Evolutionary conservation across 768 basidiomycete genomes (phyloP).

Genomic region (Coprinellus micaceus): DNA sequence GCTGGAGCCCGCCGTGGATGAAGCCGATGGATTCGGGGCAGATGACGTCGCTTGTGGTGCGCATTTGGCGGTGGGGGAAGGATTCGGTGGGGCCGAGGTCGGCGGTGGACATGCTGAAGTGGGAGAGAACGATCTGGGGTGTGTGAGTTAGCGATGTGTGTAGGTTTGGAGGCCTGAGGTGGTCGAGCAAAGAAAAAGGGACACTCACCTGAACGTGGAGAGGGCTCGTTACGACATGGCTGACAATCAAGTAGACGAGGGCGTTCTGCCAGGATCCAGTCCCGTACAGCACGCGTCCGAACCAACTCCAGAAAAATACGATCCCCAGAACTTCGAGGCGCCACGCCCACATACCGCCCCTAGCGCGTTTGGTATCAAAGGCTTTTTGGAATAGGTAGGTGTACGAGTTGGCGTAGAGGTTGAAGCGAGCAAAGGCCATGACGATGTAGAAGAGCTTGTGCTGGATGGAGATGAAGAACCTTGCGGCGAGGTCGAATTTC

Average conservation of each 20-base stretch:
- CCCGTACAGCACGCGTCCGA: constrained; percentile 60
- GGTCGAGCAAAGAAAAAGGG: background rate
- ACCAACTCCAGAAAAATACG: constrained; percentile 89
- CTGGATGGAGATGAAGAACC: constrained; percentile 68
- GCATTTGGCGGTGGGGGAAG: constrained; percentile 89
- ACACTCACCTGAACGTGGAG: constrained; percentile 85
- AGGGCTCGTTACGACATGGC: constrained; percentile 83
- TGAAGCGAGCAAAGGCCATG: constrained; percentile 89
- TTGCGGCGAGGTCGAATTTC: constrained; percentile 68
- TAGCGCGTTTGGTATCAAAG: constrained; percentile 57
- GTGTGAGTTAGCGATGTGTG: no score
- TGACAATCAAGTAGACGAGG: constrained; percentile 75
- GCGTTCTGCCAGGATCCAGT: constrained; percentile 71
- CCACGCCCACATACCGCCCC: constrained; percentile 76
- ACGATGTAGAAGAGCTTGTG: constrained; percentile 92
- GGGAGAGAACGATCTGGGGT: constrained; percentile 86
- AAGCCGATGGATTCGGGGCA: constrained; percentile 82
- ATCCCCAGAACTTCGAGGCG: constrained; percentile 72
- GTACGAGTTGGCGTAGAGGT: constrained; percentile 90
- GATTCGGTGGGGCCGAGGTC: constrained; percentile 90
- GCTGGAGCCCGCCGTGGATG: constrained; percentile 94
- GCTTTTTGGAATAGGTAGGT: constrained; percentile 63
- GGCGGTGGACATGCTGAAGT: constrained; percentile 91
- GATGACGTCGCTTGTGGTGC: constrained; percentile 95
- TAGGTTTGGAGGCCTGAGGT: no score